Base-by-base conservation (phyloP, 352 stramenopile species). In the Aphanomyces euteiches region DNA sequence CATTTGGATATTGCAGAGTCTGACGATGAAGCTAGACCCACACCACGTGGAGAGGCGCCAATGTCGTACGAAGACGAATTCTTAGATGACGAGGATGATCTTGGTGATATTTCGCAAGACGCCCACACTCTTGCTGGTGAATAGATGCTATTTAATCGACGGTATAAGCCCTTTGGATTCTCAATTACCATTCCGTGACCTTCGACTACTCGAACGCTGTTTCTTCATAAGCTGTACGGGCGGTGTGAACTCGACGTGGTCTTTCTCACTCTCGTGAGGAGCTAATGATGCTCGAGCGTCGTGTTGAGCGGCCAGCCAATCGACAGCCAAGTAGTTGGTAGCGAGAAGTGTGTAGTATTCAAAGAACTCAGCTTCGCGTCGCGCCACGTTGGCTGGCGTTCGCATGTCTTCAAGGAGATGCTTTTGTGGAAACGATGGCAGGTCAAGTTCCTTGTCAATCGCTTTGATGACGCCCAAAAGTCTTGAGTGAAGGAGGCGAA, bases 11-110 rank as follows among this genome's bases (percentile, higher is more conserved):
- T 61, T 45, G 17, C 17, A 48, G 64, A 53, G 12, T 59, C 37
- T 61, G 47, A 59, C 21, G 64, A 41, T n/a, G 61, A 59, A 15
- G 37, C 28, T 28, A 28, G 28, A 28, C 28, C 28, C 28, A 28
- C 28, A 28, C 28, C 28, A 28, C 28, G 60, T 41, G 50, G 41
- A 7, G 54, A 48, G 3, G 36, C n/a, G 38, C 64, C 64, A 39
- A 45, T 70, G n/a, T 17, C 43, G 41, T 70, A 70, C 47, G 64
- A 70, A 48, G 64, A 70, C 38, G 64, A 70, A 41, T 70, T 70
- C 38, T 12, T 59, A 39, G 64, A 70, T 28, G 64, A 63, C 38
- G 15, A 58, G 12, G 43, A 69, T 19, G 64, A 59, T 7, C 17
- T 17, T 28, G 15, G 21, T 28, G 54, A 37, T 37, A 61, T 61